A percentile compares a stretch with the other conserved stretches of the same genome.
Evolutionary conservation across 805 yeast species (phyloP).

Genomic region (Lachancea nothofagi): DNA sequence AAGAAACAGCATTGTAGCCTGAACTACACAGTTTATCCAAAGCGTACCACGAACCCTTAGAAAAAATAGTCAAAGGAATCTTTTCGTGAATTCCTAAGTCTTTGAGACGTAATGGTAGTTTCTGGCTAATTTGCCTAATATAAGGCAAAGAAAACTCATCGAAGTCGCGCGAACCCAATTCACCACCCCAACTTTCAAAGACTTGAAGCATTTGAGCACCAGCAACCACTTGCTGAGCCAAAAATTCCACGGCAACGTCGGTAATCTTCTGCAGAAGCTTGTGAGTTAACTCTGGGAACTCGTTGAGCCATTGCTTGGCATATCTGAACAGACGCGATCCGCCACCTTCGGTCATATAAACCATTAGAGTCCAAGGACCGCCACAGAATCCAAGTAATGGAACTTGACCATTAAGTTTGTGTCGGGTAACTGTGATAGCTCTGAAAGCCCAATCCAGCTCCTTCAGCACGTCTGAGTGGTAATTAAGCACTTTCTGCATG

Average conservation of each 20-base stretch:
- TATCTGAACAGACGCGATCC: slow-evolving; percentile 87
- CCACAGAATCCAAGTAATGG: slow-evolving; percentile 95
- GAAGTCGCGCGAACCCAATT: slow-evolving; percentile 85
- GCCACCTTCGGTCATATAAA: slow-evolving; percentile 97
- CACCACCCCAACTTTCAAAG: slow-evolving; percentile 98
- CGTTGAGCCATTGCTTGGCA: slow-evolving; percentile 89
- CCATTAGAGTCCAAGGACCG: slow-evolving; percentile 96
- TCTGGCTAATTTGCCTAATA: slow-evolving; percentile 64
- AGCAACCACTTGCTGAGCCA: slow-evolving; percentile 91
- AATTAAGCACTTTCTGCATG: slow-evolving; percentile 46
- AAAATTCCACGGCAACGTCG: slow-evolving; percentile 84
- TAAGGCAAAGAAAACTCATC: slow-evolving; percentile 86
- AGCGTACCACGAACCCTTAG: slow-evolving; percentile 98
- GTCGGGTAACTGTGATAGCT: slow-evolving; percentile 87
- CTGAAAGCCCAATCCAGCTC: slow-evolving; percentile 92
- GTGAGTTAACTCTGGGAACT: slow-evolving; percentile 67
- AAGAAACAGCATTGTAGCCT: slow-evolving; percentile 82
- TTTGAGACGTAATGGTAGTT: slow-evolving; percentile 60
- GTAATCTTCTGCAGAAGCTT: slow-evolving; percentile 69
- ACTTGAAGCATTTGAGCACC: slow-evolving; percentile 98
- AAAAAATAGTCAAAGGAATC: slow-evolving; percentile 85
- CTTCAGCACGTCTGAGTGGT: slow-evolving; percentile 64
- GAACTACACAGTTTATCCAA: slow-evolving; percentile 74
- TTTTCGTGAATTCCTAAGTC: slow-evolving; percentile 66
- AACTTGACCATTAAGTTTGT: slow-evolving; percentile 79